A percentile compares a stretch with the other conserved stretches of the same genome.
Conservation (phyloP, 148 eudicot species). For the Polygonum maritimum region DNA sequence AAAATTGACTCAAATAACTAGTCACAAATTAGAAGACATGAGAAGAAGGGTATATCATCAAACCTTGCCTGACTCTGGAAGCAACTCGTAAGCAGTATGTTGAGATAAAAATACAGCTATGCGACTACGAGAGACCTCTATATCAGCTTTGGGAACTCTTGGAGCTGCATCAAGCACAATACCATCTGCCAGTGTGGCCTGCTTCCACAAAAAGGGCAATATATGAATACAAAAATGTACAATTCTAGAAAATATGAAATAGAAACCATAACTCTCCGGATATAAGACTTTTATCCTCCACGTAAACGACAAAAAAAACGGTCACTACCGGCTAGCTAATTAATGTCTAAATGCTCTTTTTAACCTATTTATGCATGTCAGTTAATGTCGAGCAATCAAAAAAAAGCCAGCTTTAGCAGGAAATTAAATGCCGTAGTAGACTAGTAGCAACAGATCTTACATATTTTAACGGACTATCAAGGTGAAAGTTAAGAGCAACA, state of each 20-base stretch:
- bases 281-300: background rate
- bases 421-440: background rate
- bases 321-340: background rate
- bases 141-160: conserved; percentile 53
- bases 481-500: background rate
- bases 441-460: background rate
- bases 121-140: conserved; percentile 73
- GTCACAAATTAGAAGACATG: background rate
- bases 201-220: conserved; percentile 8
- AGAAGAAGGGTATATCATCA: conserved; percentile 12
- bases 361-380: background rate
- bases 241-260: background rate
- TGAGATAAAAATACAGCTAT: conserved; percentile 64
- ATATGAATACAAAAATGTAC: background rate
- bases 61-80: conserved; percentile 97
- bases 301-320: background rate
- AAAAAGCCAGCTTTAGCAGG: background rate
- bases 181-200: conserved; percentile 28
- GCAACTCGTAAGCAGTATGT: conserved; percentile 83
- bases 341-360: background rate
- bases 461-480: background rate
- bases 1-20: background rate
- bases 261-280: background rate
- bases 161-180: conserved; percentile 39
- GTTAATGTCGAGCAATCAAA: background rate